Conservation (phyloP, 2,329 filamentous ascomycete genomes). For the Didymella sp. region DNA sequence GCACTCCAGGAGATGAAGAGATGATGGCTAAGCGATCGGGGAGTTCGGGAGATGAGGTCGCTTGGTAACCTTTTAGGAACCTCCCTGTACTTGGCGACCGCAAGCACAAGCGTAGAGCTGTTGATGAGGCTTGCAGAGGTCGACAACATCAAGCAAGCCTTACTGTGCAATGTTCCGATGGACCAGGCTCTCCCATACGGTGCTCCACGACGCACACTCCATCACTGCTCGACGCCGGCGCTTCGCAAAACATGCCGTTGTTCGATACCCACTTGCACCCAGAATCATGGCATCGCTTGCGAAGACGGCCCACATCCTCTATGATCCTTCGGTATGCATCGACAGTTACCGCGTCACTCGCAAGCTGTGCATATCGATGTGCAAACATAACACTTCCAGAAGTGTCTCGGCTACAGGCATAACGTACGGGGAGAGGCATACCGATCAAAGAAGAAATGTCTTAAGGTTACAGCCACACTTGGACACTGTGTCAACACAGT, state of each 20-base stretch:
- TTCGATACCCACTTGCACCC: conserved; percentile 12
- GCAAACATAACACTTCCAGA: background rate
- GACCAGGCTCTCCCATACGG: background rate
- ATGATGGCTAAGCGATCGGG: conserved; percentile 23
- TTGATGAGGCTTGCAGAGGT: conserved; percentile 18
- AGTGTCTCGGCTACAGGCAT: background rate
- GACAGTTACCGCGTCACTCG: background rate
- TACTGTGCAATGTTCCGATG: background rate
- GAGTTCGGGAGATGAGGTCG: conserved; percentile 21
- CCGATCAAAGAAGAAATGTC: background rate
- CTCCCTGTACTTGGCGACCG: conserved; percentile 2
- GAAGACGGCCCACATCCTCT: conserved; percentile 1
- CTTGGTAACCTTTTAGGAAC: conserved; percentile 10
- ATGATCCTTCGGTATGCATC: conserved; percentile 8
- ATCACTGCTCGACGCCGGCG: conserved; percentile 8
- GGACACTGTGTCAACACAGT: background rate
- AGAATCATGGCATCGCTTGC: conserved; percentile 15
- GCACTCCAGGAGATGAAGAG: conserved; percentile 12
- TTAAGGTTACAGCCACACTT: background rate
- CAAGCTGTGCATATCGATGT: background rate
- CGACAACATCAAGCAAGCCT: conserved; percentile 10
- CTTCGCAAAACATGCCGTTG: conserved; percentile 22
- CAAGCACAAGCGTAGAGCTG: conserved; percentile 6
- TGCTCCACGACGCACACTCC: conserved; percentile 6
- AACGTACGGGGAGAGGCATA: background rate